phyloP scores from a whole-genome alignment of 169 alveolate genomes.

The Cryptosporidium ryanae region DNA sequence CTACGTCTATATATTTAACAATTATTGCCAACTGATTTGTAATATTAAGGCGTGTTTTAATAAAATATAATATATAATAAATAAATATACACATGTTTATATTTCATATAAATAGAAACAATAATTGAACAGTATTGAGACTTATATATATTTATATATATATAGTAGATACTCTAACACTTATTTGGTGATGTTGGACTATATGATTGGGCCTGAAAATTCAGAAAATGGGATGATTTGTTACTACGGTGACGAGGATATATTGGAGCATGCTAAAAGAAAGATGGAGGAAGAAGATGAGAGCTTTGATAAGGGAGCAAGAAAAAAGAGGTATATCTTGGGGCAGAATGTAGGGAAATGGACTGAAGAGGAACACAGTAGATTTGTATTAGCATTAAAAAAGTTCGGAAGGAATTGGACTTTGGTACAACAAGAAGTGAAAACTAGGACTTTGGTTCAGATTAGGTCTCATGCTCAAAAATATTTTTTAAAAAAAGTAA shows the following conservation, averaged over 20 bases:
- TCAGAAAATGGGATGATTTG: conserved; percentile 59
- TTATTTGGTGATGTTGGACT: conserved; percentile 57
- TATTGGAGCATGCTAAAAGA: conserved; percentile 34
- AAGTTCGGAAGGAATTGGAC: conserved; percentile 85
- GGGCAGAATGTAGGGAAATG: conserved; percentile 79
- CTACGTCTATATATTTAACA: too few species aligned
- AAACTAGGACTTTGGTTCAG: conserved; percentile 82
- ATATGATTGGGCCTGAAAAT: conserved; percentile 49
- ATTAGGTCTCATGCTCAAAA: conserved; percentile 87
- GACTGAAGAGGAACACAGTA: conserved; percentile 83
- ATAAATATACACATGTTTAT: background rate
- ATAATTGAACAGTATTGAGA: background rate
- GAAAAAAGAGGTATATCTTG: conserved; percentile 68
- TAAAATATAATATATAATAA: background rate
- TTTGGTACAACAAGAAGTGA: conserved; percentile 79
- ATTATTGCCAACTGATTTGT: too few species aligned
- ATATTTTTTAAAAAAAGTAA: conserved; percentile 77
- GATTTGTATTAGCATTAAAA: conserved; percentile 81
- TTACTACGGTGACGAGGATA: conserved; percentile 60
- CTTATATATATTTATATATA: background rate
- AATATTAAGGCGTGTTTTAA: too few species aligned
- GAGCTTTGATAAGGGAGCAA: conserved; percentile 32
- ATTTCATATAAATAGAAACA: background rate
- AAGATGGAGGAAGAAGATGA: conserved; percentile 56
- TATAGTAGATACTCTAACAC: background rate